Percentiles rank a stretch among this genome's conserved stretches.
Evolutionary conservation across 192 early-diverging fungal species (phyloP).

Genomic region (Coemansia sp.): DNA sequence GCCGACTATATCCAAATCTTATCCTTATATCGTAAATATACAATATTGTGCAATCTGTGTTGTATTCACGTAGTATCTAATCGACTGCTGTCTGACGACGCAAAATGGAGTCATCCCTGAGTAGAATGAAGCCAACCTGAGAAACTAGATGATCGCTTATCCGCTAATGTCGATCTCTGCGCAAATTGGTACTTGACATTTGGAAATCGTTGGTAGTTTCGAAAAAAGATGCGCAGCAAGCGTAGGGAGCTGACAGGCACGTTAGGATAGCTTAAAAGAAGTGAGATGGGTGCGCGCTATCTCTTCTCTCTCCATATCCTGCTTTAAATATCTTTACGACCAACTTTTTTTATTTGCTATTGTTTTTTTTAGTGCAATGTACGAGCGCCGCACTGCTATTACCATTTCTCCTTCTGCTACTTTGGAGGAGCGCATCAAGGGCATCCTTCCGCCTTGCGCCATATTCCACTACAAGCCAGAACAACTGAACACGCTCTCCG

Average conservation of each 20-base stretch:
- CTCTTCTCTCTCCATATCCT: not conserved
- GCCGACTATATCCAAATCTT: not conserved
- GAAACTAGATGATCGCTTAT: not conserved
- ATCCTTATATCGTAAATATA: constrained; percentile 1
- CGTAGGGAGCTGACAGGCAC: not conserved
- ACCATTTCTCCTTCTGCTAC: not conserved
- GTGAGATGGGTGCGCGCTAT: not conserved
- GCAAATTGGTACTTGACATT: not conserved
- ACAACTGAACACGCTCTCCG: not conserved
- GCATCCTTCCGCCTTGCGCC: not conserved
- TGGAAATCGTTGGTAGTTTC: not conserved
- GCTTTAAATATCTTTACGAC: not conserved
- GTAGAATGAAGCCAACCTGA: not conserved
- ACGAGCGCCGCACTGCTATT: constrained; percentile 3
- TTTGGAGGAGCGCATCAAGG: not conserved
- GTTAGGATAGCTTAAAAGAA: not conserved
- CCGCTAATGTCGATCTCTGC: not conserved
- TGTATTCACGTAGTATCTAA: not conserved
- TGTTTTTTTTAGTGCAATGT: not conserved
- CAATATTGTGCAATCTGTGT: not conserved
- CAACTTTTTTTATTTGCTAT: not conserved
- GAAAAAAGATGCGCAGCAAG: not conserved
- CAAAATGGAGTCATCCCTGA: not conserved
- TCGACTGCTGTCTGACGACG: not conserved
- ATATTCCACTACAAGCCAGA: not conserved